phyloP scores from a whole-genome alignment of 2,329 filamentous ascomycete genomes.

The Claviceps quebecensis region DNA sequence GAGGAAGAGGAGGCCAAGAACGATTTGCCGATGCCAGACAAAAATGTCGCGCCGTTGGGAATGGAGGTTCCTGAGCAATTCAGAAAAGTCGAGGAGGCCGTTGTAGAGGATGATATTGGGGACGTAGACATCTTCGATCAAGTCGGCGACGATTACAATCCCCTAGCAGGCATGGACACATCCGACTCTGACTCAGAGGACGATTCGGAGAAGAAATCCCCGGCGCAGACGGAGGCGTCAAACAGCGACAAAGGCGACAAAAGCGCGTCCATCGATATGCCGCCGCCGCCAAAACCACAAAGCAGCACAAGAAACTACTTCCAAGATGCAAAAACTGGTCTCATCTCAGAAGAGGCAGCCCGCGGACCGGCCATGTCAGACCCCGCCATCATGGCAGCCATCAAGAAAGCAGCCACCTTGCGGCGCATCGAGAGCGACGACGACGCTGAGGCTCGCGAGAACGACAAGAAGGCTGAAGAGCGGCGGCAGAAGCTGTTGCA shows the following conservation, averaged over 20 bases:
- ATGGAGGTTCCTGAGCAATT: slow-evolving; percentile 53
- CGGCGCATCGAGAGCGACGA: slow-evolving; percentile 29
- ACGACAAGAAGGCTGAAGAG: slow-evolving; percentile 44
- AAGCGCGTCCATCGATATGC: slow-evolving; percentile 22
- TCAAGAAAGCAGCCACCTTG: slow-evolving; percentile 69
- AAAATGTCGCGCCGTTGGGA: slow-evolving; percentile 42
- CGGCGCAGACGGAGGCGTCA: background rate
- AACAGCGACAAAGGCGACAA: slow-evolving; percentile 7
- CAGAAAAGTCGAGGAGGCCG: slow-evolving; percentile 28
- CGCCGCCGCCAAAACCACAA: slow-evolving; percentile 30
- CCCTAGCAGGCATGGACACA: slow-evolving; percentile 42
- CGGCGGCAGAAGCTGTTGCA: slow-evolving; percentile 63
- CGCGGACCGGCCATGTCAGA: slow-evolving; percentile 48
- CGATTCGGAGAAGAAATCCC: slow-evolving; percentile 19
- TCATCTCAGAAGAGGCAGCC: slow-evolving; percentile 38
- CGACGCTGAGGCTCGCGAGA: slow-evolving; percentile 21
- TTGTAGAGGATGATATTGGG: slow-evolving; percentile 32
- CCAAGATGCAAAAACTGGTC: slow-evolving; percentile 39
- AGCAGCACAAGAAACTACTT: slow-evolving; percentile 45
- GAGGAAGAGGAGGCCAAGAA: slow-evolving; percentile 21
- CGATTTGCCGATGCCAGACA: slow-evolving; percentile 38
- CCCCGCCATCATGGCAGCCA: slow-evolving; percentile 65
- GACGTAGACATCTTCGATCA: slow-evolving; percentile 54
- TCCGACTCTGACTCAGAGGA: slow-evolving; percentile 31
- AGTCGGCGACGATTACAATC: slow-evolving; percentile 53